Evolutionary conservation across 371 early-diverging fungal species (phyloP).

Genomic region (Syncephalis fuscata): DNA sequence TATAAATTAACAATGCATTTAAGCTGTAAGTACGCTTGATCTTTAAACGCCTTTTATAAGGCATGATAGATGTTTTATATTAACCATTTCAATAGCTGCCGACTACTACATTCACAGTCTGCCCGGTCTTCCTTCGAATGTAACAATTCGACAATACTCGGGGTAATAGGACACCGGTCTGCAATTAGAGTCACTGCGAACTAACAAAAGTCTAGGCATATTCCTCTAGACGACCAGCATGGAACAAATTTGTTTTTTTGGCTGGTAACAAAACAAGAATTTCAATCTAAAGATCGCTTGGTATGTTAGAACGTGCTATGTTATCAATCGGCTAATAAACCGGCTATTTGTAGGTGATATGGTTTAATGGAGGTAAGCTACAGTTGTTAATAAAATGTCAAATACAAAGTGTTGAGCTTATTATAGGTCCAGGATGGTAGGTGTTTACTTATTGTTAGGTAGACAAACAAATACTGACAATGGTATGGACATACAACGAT

Average conservation of each 20-base stretch:
- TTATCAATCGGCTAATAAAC: background rate
- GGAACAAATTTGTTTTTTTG: slow-evolving; percentile 23
- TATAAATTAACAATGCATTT: no score
- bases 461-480: background rate
- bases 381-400: no score
- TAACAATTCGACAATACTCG: background rate
- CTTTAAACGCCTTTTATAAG: no score
- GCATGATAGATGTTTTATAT: no score
- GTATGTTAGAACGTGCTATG: background rate
- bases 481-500: background rate
- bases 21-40: no score
- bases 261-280: slow-evolving; percentile 13
- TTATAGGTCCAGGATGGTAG: slow-evolving; percentile 19
- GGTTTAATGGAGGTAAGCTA: slow-evolving; percentile 67
- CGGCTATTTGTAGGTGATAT: slow-evolving; percentile 35
- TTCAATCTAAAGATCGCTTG: slow-evolving; percentile 14
- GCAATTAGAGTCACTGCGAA: background rate
- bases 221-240: slow-evolving; percentile 9
- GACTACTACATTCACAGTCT: background rate
- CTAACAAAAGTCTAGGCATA: slow-evolving; percentile 9
- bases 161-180: background rate
- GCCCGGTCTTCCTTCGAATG: background rate
- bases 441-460: background rate
- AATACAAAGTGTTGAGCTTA: no score
- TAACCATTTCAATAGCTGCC: background rate